Conservation (phyloP, 345 rosid genomes). For the Sonneratia alba region DNA sequence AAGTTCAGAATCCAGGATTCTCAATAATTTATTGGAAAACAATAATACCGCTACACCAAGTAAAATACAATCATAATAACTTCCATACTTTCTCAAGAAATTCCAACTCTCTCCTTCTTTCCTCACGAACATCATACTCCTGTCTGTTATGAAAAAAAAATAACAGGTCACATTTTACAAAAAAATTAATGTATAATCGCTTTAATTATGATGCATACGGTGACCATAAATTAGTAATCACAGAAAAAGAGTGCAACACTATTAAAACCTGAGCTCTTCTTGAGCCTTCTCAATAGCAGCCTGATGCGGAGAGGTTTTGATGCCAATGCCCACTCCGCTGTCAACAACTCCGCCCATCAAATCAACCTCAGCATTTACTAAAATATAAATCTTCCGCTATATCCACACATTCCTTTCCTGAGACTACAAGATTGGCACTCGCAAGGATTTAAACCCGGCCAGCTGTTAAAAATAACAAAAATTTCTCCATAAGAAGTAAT, state of each 20-base stretch:
- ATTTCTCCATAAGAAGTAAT: background rate
- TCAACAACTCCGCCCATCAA: conserved; percentile 99
- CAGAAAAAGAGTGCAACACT: too few relatives aligned
- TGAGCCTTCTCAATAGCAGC: conserved; percentile 96
- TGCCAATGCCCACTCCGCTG: conserved; percentile 77
- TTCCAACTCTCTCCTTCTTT: conserved; percentile 88
- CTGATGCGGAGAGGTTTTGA: conserved; percentile 85
- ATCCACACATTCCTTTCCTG: conserved; percentile 63
- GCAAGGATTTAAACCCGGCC: background rate
- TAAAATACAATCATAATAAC: background rate
- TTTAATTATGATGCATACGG: conserved; percentile 2
- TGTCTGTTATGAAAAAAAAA: conserved; percentile 49
- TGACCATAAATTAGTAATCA: background rate
- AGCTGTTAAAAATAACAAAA: background rate
- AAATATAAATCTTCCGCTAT: conserved; percentile 44
- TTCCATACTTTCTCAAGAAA: conserved; percentile 90
- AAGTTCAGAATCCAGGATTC: background rate
- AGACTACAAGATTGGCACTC: background rate
- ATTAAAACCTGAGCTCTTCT: conserved; percentile 70
- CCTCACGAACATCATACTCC: conserved; percentile 97
- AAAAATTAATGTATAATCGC: background rate
- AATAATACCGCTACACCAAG: background rate
- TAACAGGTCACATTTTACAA: background rate
- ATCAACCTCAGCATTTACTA: conserved; percentile 98
- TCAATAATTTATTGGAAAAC: conserved; percentile 1